Evolutionary conservation across 2,329 filamentous ascomycete species (phyloP).

Genomic region (Fusarium brevicatenulatum): DNA sequence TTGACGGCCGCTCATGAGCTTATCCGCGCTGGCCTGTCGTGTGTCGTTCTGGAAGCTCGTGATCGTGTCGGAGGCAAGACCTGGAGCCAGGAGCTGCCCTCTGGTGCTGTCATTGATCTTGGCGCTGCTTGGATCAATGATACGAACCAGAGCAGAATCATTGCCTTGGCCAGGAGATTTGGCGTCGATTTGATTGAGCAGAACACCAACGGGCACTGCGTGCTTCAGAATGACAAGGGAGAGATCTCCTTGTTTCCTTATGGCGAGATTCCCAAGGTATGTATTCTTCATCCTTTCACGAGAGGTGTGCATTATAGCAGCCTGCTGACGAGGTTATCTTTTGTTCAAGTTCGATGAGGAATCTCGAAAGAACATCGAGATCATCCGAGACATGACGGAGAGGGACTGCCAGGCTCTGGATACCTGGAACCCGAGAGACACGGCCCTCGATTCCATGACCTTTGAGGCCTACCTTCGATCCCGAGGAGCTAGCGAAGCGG

Average conservation of each 20-base stretch:
- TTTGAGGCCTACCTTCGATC: neutral
- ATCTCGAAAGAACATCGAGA: neutral
- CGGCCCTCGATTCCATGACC: neutral
- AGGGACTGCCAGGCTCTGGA: neutral
- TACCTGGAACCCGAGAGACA: neutral
- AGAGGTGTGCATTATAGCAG: neutral
- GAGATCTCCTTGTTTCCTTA: neutral
- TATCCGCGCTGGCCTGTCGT: neutral
- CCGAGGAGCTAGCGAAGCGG: neutral
- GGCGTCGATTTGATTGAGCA: neutral
- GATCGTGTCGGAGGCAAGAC: conserved; percentile 1
- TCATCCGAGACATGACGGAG: neutral
- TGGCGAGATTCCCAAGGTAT: neutral
- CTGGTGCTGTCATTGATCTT: neutral
- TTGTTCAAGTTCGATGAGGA: neutral
- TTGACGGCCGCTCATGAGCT: neutral
- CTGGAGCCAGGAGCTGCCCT: neutral
- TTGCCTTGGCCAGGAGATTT: neutral
- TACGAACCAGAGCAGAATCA: neutral
- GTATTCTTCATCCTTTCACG: neutral
- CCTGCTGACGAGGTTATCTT: neutral
- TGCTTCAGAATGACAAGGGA: neutral
- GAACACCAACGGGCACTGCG: neutral
- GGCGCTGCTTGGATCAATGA: neutral
- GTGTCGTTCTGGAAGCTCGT: neutral